A percentile compares a stretch with the other conserved stretches of the same genome.
These are phyloP conservation scores for Carex littledalei DNA, from an alignment of 176 grass and related monocot genomes.

Conservation along the genomic window DNA sequence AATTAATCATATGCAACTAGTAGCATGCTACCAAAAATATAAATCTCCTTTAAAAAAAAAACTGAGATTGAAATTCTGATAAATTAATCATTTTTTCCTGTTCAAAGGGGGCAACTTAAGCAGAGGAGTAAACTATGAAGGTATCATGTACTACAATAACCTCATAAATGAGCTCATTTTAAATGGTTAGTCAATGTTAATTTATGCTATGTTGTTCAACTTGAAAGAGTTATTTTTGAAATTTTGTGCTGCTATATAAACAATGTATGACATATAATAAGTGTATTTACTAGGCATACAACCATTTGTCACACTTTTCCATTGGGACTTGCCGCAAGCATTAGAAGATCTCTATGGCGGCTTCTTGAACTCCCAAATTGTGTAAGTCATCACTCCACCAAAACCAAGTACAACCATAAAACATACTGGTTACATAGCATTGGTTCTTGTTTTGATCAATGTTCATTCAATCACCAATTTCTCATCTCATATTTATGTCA, in stretches of 20 bases:
- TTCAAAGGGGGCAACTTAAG: constrained; percentile 58
- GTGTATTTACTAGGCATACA: constrained; percentile 42
- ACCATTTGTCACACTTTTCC: constrained; percentile 85
- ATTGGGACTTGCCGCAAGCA: constrained; percentile 78
- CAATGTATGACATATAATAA: background rate
- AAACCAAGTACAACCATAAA: background rate
- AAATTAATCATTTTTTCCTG: background rate
- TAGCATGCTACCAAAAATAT: background rate
- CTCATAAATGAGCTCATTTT: constrained; percentile 70
- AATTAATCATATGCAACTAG: background rate
- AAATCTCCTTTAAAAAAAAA: background rate
- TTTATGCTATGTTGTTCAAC: background rate
- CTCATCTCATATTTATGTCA: background rate
- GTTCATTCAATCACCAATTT: background rate
- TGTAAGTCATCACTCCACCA: constrained; percentile 41
- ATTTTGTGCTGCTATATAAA: background rate
- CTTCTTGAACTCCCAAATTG: constrained; percentile 56
- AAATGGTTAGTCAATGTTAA: constrained; percentile 34
- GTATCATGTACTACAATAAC: constrained; percentile 78
- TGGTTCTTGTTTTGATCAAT: background rate
- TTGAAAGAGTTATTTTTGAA: background rate
- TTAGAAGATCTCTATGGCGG: constrained; percentile 68
- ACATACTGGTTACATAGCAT: background rate
- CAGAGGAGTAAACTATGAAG: constrained; percentile 62
- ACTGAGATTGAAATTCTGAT: background rate